Conservation (phyloP, 164 flowering plant genomes). For the Nymphaea thermarum region DNA sequence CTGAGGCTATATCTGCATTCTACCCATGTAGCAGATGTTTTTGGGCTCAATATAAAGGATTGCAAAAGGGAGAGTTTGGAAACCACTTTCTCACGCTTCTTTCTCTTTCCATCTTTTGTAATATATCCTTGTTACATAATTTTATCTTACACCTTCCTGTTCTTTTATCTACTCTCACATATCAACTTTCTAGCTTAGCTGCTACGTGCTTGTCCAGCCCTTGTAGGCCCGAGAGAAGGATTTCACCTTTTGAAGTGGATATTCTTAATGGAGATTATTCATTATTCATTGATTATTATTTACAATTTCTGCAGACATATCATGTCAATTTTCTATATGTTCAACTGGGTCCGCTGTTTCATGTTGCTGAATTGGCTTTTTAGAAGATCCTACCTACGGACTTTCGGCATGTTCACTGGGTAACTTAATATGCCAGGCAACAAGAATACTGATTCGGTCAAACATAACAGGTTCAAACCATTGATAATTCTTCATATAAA, state of each 20-base stretch:
- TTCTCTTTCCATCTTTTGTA: neutral
- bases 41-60: neutral
- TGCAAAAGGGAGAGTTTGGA: neutral
- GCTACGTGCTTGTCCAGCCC: neutral
- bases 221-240: neutral
- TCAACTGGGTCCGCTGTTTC: too few relatives aligned
- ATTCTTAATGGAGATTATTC: neutral
- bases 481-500: too few relatives aligned
- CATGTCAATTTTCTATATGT: too few relatives aligned
- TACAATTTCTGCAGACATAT: too few relatives aligned
- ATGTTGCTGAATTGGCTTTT: too few relatives aligned
- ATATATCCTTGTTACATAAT: neutral
- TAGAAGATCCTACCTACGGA: too few relatives aligned
- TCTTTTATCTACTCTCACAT: neutral
- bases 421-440: too few relatives aligned
- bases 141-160: neutral
- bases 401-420: too few relatives aligned
- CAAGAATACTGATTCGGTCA: too few relatives aligned
- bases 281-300: too few relatives aligned
- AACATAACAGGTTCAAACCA: too few relatives aligned
- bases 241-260: neutral
- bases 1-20: neutral
- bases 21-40: neutral
- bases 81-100: neutral
- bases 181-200: neutral